Base-by-base conservation (phyloP, 2,329 filamentous ascomycete species). In the Cytospora paraplurivora region DNA sequence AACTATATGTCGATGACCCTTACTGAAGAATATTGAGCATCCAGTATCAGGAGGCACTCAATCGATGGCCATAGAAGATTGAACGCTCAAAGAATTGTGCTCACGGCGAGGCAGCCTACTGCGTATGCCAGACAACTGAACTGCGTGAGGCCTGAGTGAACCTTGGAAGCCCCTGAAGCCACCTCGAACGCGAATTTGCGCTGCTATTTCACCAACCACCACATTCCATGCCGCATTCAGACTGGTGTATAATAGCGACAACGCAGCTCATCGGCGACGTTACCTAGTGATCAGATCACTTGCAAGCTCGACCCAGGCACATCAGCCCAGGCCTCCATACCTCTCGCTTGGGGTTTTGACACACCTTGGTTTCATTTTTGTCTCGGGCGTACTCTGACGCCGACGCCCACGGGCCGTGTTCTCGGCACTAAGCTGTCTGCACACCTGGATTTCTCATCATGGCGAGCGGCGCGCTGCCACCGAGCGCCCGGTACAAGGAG, bases 401-500 rank as follows among this genome's bases (percentile, higher is more conserved):
- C 32, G 38, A 44, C 54, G 59, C 44, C 44, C n/a, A 11, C 35
- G 33, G 19, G 38, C 33, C 33, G 49, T 34, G 38, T 49, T 37
- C 15, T 61, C 41, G 19, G 52, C 59, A 38, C 38, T 44, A 19
- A 50, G 51, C 59, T 55, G 0, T 7, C n/a, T 21, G 21, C 8
- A 47, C n/a, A n/a, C 11, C 8, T 12, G 7, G 35, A 37, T 15
- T 15, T 35, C 41, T n/a, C 38, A 63, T 41, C 63, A 66, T 66
- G 64, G 61, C 64, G 17, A 66, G 64, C 61, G 64, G 64, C 33
- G 64, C 64, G 37, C 53, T 66, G 21, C 59, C 59, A 15, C 64
- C 54, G 4, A 47, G 35, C 49, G 55, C 59, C 52, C 60, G 62
- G 54, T 64, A 58, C 53, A 63, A 62, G 34, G 62, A 66, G 51